Base-by-base conservation (phyloP, 352 stramenopile genomes). In the Pythium guiyangense region DNA sequence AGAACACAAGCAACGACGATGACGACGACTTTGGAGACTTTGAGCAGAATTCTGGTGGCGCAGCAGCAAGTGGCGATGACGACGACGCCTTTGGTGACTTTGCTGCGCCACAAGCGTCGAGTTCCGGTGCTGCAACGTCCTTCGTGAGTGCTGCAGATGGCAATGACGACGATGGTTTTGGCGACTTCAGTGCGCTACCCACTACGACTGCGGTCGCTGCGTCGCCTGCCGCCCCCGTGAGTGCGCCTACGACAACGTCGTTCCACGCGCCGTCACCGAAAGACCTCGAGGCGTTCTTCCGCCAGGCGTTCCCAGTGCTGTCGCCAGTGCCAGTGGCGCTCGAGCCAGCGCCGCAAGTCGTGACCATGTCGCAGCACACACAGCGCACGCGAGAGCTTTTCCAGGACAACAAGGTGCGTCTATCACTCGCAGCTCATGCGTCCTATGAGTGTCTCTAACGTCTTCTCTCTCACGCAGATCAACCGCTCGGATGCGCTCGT, bases 261-360 rank as follows among this genome's bases (percentile, higher is more conserved):
- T 39, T 52, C 18, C 46, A 62, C 9, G 20, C 48, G 29, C 18
- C 9, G 14, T 73, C 73, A 49, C 34, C 39, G 5, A 15, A 52
- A 12, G 71, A 84, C 20, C 45, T 78, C 43, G 59, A 59, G 8
- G 43, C 31, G 6, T 80, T 80, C 48, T 84, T 84, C 49, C 29
- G 42, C 3, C 59, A 66, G 35, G 73, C 73, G 34, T 74, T 84
- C n/a, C 12, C 66, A 15, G 56, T 49, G 20, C 34, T 67, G n/a
- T 35, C 57, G 22, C 40, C 54, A 6, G 15, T 65, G 31, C 53
- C 60, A 18, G 44, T 52, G 6, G 31, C 46, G 18, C 15, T 66
- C 22, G 53, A 61, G 14, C 44, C 45, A 14, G 46, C 51, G 14
- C 45, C 40, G 27, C 26, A 43, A 4, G 29, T 39, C 22, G n/a